Conservation (phyloP, 2,329 filamentous ascomycete species). For the Cadophora sp. region DNA sequence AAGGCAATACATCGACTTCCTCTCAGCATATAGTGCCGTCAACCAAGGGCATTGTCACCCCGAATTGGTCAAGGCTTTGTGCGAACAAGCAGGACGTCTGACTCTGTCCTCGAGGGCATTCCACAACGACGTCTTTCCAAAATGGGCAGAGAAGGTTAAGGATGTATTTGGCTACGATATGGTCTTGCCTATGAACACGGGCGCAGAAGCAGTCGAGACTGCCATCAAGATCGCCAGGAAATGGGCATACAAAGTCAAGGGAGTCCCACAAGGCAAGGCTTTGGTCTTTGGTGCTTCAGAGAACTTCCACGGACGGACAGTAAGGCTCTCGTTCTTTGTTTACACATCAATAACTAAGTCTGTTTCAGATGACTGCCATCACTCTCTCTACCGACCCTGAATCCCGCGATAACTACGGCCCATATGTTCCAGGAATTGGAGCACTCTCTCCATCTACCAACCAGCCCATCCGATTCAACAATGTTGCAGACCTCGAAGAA, state of each 20-base stretch:
- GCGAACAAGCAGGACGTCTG: conserved; percentile 86
- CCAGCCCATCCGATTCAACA: conserved; percentile 84
- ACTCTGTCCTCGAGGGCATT: conserved; percentile 95
- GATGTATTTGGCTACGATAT: conserved; percentile 93
- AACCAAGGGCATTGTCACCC: conserved; percentile 99
- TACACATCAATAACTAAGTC: conserved; percentile 14
- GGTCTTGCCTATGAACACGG: conserved; percentile 98
- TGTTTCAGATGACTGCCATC: conserved; percentile 79
- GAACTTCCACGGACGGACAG: conserved; percentile 96
- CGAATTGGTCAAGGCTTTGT: conserved; percentile 88
- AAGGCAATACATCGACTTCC: conserved; percentile 94
- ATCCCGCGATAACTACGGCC: conserved; percentile 92
- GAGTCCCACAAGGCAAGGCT: conserved; percentile 83
- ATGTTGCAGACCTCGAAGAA: conserved; percentile 78
- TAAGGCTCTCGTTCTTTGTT: conserved; percentile 53
- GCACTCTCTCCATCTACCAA: conserved; percentile 77
- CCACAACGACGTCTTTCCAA: conserved; percentile 97
- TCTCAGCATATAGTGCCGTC: conserved; percentile 96
- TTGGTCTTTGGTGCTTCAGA: conserved; percentile 83
- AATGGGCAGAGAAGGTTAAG: conserved; percentile 92
- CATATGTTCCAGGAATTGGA: conserved; percentile 89
- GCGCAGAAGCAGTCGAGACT: conserved; percentile 94
- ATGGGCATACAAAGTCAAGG: conserved; percentile 97
- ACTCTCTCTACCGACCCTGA: conserved; percentile 96
- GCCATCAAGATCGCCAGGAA: conserved; percentile 95